Conservation (phyloP, 495 filamentous ascomycete species). For the Delitschia confertaspora region DNA sequence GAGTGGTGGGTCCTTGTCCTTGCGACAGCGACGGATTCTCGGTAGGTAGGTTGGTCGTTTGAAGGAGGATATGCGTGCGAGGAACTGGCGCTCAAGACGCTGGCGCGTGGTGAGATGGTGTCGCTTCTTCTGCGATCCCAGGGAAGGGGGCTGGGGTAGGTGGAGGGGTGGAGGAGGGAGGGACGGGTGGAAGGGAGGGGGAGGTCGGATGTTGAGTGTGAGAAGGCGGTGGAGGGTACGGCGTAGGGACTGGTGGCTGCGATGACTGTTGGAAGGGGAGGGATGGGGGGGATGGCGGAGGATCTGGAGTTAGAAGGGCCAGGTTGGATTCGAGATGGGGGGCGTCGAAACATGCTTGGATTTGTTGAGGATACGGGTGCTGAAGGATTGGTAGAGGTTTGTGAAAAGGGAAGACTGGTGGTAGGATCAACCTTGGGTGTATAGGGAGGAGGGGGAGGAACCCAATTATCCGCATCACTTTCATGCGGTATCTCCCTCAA, state of each 20-base stretch:
- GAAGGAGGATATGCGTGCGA: too few species aligned
- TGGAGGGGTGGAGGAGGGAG: conserved; percentile 18
- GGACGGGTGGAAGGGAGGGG: conserved; percentile 2
- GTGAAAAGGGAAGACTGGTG: conserved; percentile 4
- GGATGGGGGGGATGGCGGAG: conserved; percentile 12
- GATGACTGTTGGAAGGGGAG: conserved; percentile 12
- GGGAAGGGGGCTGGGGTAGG: conserved; percentile 5
- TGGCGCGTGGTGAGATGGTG: too few species aligned
- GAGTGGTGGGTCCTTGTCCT: too few species aligned
- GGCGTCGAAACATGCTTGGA: neutral
- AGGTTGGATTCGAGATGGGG: neutral
- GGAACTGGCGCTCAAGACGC: too few species aligned
- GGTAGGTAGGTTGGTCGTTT: too few species aligned
- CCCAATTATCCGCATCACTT: conserved; percentile 88
- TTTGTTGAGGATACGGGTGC: neutral
- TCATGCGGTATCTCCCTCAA: conserved; percentile 68
- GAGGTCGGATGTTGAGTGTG: neutral
- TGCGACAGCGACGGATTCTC: too few species aligned
- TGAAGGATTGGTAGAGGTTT: neutral
- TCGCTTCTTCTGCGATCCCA: too few species aligned
- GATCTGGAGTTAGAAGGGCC: too few species aligned
- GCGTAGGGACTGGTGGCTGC: conserved; percentile 8
- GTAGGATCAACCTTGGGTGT: conserved; percentile 52
- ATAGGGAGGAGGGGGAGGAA: conserved; percentile 86
- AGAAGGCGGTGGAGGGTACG: conserved; percentile 13